Conservation (phyloP, 176 grass and related monocot genomes). For the Musa beccarii region DNA sequence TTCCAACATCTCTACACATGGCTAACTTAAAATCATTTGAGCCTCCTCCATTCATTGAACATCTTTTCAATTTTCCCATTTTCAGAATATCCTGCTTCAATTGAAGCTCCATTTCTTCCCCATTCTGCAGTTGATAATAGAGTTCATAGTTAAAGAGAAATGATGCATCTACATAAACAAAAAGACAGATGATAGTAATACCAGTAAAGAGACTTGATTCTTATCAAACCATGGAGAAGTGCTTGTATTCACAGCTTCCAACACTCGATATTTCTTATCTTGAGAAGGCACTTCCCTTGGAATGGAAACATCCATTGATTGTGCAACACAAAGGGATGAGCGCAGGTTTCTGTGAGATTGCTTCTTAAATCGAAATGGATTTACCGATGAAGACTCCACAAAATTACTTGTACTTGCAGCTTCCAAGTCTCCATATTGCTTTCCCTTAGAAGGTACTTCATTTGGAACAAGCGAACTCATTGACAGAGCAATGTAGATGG, state of each 20-base stretch:
- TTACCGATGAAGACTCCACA: conserved; percentile 1
- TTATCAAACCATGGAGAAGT: conserved; percentile 27
- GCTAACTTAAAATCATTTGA: conserved; percentile 16
- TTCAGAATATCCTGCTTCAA: conserved; percentile 13
- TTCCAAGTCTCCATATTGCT: background rate
- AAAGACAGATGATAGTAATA: conserved; percentile 21
- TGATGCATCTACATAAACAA: background rate
- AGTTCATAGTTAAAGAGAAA: background rate
- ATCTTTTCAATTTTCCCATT: conserved; percentile 13
- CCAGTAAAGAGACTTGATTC: conserved; percentile 44
- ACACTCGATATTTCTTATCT: background rate
- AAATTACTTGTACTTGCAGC: conserved; percentile 27
- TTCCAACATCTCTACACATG: conserved; percentile 43
- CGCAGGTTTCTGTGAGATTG: background rate
- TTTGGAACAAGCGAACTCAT: background rate
- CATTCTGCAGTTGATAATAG: conserved; percentile 36
- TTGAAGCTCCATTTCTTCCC: conserved; percentile 17
- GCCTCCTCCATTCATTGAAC: conserved; percentile 22
- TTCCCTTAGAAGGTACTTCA: background rate
- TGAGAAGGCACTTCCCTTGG: conserved; percentile 7
- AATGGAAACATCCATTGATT: background rate
- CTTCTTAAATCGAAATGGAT: conserved; percentile 30
- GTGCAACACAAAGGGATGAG: conserved; percentile 3
- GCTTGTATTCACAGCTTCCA: conserved; percentile 39
- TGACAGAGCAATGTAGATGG: background rate